Percentiles rank a stretch among this genome's conserved stretches.
Conservation (phyloP, 371 early-diverging fungal species). For the Mucor lusitanicus region DNA sequence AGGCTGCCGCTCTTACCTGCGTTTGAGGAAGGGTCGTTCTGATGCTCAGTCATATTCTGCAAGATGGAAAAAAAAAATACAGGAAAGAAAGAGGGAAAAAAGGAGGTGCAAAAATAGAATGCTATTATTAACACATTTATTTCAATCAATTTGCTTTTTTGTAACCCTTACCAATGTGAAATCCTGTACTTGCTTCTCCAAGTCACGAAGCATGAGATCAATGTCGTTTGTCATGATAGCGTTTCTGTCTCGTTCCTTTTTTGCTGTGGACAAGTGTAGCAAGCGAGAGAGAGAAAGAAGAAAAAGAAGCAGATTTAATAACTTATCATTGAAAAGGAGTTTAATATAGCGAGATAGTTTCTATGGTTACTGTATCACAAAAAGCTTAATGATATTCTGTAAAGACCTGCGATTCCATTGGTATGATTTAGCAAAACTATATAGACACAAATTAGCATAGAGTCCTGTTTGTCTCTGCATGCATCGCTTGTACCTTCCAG, state of each 20-base stretch:
- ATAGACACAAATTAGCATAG: background rate
- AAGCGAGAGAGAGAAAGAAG: background rate
- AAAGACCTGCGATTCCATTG: background rate
- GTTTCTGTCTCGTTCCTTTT: background rate
- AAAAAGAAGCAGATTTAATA: background rate
- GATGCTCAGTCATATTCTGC: constrained; percentile 8
- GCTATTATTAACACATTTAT: background rate
- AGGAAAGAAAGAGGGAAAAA: background rate
- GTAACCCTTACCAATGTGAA: constrained; percentile 38
- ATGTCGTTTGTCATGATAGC: constrained; percentile 26
- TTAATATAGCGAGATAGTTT: background rate
- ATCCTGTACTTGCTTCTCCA: constrained; percentile 48
- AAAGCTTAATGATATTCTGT: constrained; percentile 2
- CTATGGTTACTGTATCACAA: background rate
- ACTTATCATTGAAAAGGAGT: background rate
- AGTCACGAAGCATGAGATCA: constrained; percentile 36
- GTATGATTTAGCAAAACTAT: background rate
- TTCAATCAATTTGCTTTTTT: background rate
- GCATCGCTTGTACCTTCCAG: constrained; percentile 86
- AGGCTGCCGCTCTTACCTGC: background rate
- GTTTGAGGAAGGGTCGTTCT: background rate
- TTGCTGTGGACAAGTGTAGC: too few species aligned
- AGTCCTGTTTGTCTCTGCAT: too few species aligned
- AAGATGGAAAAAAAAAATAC: background rate
- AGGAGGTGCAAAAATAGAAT: constrained; percentile 4